Conservation (phyloP, 2,329 filamentous ascomycete genomes). For the Akanthomyces lecanii region DNA sequence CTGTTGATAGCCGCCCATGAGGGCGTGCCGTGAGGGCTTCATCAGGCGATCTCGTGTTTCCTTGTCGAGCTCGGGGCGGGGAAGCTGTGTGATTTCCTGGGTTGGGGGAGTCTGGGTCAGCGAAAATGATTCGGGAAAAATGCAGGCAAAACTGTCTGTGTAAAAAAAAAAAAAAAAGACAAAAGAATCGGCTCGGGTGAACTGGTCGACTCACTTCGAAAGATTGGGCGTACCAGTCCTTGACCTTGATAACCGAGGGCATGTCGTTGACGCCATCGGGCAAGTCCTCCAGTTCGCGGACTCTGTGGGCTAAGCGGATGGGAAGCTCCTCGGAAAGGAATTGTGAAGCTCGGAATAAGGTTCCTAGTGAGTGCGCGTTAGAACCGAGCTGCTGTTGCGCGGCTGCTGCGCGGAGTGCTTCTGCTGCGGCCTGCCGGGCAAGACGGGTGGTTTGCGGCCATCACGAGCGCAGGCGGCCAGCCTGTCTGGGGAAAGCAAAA, state of each 20-base stretch:
- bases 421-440: not conserved
- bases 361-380: conserved; percentile 54
- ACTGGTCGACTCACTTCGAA: conserved; percentile 70
- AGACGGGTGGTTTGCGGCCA: conserved; percentile 34
- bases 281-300: conserved; percentile 86
- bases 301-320: conserved; percentile 91
- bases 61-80: conserved; percentile 68
- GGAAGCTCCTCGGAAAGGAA: conserved; percentile 98
- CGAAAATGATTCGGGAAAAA: conserved; percentile 3
- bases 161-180: not conserved
- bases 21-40: conserved; percentile 54
- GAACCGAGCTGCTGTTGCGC: not conserved
- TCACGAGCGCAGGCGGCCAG: conserved; percentile 65
- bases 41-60: conserved; percentile 78
- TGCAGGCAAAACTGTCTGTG: not conserved
- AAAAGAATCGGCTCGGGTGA: not conserved
- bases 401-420: not conserved
- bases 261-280: conserved; percentile 97
- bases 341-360: conserved; percentile 93
- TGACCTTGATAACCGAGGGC: conserved; percentile 91
- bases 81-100: conserved; percentile 86
- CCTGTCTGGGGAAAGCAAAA: not conserved
- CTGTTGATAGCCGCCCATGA: conserved; percentile 55
- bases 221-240: conserved; percentile 98
- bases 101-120: conserved; percentile 15